Conservation (phyloP, 108 stramenopile species). For the Fragilaria radians region DNA sequence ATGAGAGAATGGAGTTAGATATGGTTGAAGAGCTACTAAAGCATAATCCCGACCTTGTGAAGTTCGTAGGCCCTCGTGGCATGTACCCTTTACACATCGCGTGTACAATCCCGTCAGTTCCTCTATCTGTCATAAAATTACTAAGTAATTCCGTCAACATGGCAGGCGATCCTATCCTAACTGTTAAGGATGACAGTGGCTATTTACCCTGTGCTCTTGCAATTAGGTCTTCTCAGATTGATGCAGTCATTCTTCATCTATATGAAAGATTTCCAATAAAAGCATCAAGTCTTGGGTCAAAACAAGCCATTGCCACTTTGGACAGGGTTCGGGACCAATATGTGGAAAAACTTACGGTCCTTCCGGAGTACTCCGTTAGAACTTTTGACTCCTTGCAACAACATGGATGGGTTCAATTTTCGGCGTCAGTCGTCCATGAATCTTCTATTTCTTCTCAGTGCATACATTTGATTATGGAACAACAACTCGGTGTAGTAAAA, state of each 20-base stretch:
- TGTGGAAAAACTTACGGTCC: background rate
- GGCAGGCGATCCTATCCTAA: background rate
- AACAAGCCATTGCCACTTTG: background rate
- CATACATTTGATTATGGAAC: slow-evolving; percentile 1
- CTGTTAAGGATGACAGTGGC: background rate
- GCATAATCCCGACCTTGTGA: background rate
- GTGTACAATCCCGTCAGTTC: background rate
- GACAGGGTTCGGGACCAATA: background rate
- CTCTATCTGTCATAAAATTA: background rate
- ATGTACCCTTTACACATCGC: background rate
- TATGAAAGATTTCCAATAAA: background rate
- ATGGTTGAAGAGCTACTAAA: background rate
- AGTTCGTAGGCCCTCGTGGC: background rate
- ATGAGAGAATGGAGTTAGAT: background rate
- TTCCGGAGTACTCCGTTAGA: background rate
- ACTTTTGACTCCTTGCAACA: background rate
- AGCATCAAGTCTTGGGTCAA: background rate
- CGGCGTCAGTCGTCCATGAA: background rate
- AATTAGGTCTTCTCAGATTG: background rate
- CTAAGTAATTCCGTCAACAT: background rate
- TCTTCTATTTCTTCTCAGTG: background rate
- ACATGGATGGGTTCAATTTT: slow-evolving; percentile 13
- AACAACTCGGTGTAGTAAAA: background rate
- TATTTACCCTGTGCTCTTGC: background rate
- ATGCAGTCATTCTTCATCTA: background rate